Evolutionary conservation across 1,284 basidiomycete species (phyloP).

Genomic region (Trichosporon sp.): DNA sequence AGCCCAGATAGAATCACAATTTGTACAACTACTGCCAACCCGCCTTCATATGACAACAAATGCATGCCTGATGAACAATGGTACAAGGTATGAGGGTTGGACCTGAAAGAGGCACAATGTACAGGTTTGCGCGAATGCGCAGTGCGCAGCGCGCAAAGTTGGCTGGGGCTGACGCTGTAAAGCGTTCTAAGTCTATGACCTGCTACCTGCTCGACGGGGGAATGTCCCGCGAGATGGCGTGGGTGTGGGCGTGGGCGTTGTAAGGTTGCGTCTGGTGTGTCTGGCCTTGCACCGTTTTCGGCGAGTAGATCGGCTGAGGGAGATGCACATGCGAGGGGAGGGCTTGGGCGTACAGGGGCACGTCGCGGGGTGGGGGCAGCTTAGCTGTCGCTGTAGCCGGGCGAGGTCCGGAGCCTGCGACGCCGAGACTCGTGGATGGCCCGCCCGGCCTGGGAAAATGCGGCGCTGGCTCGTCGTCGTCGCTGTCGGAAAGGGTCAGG

Average conservation of each 20-base stretch:
- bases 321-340: not conserved
- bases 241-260: not conserved
- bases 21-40: not conserved
- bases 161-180: too few species aligned
- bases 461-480: constrained; percentile 21
- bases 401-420: constrained; percentile 21
- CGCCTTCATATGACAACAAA: not conserved
- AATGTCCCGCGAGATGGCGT: too few species aligned
- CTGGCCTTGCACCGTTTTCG: not conserved
- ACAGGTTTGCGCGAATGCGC: too few species aligned
- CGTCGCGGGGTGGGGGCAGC: constrained; percentile 52
- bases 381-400: constrained; percentile 9
- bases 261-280: not conserved
- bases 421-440: constrained; percentile 27
- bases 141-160: too few species aligned
- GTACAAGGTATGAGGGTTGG: too few species aligned
- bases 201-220: not conserved
- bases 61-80: constrained; percentile 2
- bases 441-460: constrained; percentile 38
- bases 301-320: not conserved
- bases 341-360: not conserved
- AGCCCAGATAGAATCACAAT: not conserved
- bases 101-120: not conserved
- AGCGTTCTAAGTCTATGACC: constrained; percentile 27
- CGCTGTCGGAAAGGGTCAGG: constrained; percentile 63